phyloP scores from a whole-genome alignment of 306 rosid genomes.

The Ormosia semicastrata region DNA sequence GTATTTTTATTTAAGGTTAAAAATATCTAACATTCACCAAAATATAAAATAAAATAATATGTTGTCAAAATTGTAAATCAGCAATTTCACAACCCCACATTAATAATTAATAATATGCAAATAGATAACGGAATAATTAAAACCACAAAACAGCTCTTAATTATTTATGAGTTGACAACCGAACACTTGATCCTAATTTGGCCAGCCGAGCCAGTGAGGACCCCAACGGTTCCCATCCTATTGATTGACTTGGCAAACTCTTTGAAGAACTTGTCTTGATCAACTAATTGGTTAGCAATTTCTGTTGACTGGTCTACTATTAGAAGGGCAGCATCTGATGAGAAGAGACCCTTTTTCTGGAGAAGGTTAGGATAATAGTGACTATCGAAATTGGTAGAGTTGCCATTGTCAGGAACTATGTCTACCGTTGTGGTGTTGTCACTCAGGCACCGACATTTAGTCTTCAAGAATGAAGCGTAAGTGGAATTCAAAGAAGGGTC shows the following conservation, averaged over 20 bases:
- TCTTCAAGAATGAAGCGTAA: constrained; percentile 43
- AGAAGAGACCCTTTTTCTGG: constrained; percentile 47
- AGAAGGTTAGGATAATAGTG: constrained; percentile 40
- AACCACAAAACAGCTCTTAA: not conserved
- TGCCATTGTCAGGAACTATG: constrained; percentile 49
- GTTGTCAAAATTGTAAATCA: not conserved
- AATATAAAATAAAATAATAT: too few species aligned
- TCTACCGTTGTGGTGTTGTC: constrained; percentile 32
- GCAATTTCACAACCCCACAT: not conserved
- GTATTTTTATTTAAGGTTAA: not conserved
- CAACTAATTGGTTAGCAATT: constrained; percentile 14
- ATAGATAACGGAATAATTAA: not conserved
- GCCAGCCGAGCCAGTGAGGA: constrained; percentile 39
- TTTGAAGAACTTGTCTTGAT: constrained; percentile 30
- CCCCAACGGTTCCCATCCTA: constrained; percentile 55
- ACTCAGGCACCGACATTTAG: constrained; percentile 18
- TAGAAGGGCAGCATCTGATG: constrained; percentile 64
- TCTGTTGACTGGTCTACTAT: not conserved
- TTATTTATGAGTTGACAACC: constrained; percentile 46
- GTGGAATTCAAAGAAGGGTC: constrained; percentile 49
- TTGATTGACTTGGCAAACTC: constrained; percentile 54
- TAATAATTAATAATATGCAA: not conserved
- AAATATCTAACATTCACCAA: not conserved
- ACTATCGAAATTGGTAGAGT: constrained; percentile 36
- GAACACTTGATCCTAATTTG: constrained; percentile 59